A percentile compares a stretch with the other conserved stretches of the same genome.
Evolutionary conservation across 2,329 filamentous ascomycete species (phyloP).

Genomic region (Rhinocladiella mackenziei): DNA sequence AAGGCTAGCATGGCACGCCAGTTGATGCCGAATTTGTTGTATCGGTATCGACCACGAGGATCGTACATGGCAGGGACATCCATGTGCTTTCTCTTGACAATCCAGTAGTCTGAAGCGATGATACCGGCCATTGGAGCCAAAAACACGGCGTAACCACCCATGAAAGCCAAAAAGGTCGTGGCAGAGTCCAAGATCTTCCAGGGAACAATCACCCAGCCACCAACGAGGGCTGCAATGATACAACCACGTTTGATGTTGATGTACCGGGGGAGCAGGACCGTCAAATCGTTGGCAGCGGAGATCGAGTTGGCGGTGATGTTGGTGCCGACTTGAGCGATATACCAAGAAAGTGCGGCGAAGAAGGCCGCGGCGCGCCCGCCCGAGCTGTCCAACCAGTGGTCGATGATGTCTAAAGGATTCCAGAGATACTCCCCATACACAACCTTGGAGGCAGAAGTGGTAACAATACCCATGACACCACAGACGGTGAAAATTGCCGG

Average conservation of each 20-base stretch:
- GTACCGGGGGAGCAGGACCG: conserved; percentile 50
- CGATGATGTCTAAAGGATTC: conserved; percentile 43
- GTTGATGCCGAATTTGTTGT: conserved; percentile 55
- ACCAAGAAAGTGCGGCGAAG: conserved; percentile 53
- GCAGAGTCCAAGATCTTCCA: conserved; percentile 47
- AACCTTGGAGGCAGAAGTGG: conserved; percentile 47
- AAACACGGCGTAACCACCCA: conserved; percentile 35
- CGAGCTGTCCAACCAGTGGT: conserved; percentile 32
- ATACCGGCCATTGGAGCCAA: conserved; percentile 30
- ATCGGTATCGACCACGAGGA: conserved; percentile 24
- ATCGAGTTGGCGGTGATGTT: conserved; percentile 54
- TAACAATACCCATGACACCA: conserved; percentile 54
- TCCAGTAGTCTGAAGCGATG: conserved; percentile 29
- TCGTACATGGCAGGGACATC: conserved; percentile 27
- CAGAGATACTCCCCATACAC: conserved; percentile 38
- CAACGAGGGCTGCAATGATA: conserved; percentile 38
- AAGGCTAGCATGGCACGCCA: conserved; percentile 36
- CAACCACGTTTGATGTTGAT: conserved; percentile 51
- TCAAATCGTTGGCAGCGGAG: conserved; percentile 52
- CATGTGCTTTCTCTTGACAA: conserved; percentile 24
- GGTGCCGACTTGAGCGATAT: conserved; percentile 52
- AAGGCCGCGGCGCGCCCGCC: conserved; percentile 42
- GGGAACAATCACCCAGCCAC: conserved; percentile 43
- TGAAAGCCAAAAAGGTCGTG: conserved; percentile 39
- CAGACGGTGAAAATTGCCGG: conserved; percentile 49